Evolutionary conservation across 805 yeast genomes (phyloP), one percentile per base, ranked within the genome.

Genomic region (Sungouiella blattae): DNA sequence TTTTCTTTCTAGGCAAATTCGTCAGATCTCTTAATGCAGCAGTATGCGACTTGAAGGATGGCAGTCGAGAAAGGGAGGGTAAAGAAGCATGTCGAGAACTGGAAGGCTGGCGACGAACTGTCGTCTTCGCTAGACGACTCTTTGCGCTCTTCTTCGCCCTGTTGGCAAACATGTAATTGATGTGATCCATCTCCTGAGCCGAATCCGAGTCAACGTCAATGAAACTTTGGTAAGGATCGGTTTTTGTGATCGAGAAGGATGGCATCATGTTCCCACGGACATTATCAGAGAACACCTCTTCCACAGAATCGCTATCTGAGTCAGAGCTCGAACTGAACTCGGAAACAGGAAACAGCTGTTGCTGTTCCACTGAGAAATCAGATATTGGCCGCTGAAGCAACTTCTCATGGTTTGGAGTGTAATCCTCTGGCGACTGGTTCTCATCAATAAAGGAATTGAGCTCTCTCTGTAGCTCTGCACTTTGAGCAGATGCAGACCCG

Each of bases 401-500:
- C 6, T 9, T n/a, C 26, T 26, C 8, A n/a, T 31, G 13, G 11
- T 31, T 31, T 8, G 27, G 26, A 7, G 18, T 7, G 9, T 21
- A 21, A 18, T 14, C 26, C 6, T 30, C 32, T 1, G 15, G 5
- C 5, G 13, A 14, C 5, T 20, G 5, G 11, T 21, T 18, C 4
- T 18, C 26, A 21, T 16, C 26, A 5, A 23, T 25, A 11, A 24
- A 23, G 5, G 8, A 8, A 5, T 11, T 7, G 8, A 47, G 36
- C 15, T 40, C 44, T 23, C 28, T 30, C 22, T 40, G 40, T 22
- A 40, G 26, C 6, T 44, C 41, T 3, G 41, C 40, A 4, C 40
- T 26, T 16, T 31, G 35, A 5, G 33, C 30, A 3, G 27, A 31
- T 3, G 32, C 16, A 2, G 40, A 9, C 5, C 39, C 35, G 11